A percentile compares a stretch with the other conserved stretches of the same genome.
Conservation (phyloP, 192 early-diverging fungal species). For the Gamsiella multidivaricata region DNA sequence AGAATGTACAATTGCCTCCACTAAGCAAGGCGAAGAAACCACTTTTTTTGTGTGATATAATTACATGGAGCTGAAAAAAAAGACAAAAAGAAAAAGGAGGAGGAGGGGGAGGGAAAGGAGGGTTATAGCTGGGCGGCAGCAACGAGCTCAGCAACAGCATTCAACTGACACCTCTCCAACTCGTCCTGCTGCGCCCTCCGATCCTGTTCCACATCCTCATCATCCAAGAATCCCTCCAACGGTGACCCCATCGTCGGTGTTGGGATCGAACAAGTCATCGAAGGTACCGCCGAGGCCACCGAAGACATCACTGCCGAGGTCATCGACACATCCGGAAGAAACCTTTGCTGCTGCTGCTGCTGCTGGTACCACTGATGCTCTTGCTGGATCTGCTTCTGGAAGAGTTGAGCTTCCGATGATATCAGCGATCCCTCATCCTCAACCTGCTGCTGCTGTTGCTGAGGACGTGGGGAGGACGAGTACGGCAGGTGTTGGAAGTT, state of each 20-base stretch:
- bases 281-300: slow-evolving; percentile 20
- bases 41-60: slow-evolving; percentile 2
- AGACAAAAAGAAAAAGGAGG: not conserved
- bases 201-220: slow-evolving; percentile 5
- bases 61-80: not conserved
- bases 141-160: slow-evolving; percentile 15
- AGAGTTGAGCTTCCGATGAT: slow-evolving; percentile 16
- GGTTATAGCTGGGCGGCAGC: not conserved
- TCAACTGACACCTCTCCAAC: slow-evolving; percentile 12
- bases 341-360: slow-evolving; percentile 25
- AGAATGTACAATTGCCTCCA: not conserved
- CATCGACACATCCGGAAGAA: slow-evolving; percentile 8
- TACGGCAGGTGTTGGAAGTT: slow-evolving; percentile 5
- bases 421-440: slow-evolving; percentile 1
- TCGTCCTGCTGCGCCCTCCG: too few species aligned
- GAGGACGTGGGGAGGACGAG: slow-evolving; percentile 1
- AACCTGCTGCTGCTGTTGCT: not conserved
- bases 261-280: slow-evolving; percentile 34
- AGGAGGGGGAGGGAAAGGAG: not conserved
- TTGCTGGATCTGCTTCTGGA: slow-evolving; percentile 43
- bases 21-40: too few species aligned
- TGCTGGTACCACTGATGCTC: slow-evolving; percentile 30
- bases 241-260: slow-evolving; percentile 14
- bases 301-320: not conserved
- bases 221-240: slow-evolving; percentile 9